A percentile compares a stretch with the other conserved stretches of the same genome.
Evolutionary conservation across 2,329 filamentous ascomycete genomes (phyloP).

Genomic region (Fusarium algeriense): DNA sequence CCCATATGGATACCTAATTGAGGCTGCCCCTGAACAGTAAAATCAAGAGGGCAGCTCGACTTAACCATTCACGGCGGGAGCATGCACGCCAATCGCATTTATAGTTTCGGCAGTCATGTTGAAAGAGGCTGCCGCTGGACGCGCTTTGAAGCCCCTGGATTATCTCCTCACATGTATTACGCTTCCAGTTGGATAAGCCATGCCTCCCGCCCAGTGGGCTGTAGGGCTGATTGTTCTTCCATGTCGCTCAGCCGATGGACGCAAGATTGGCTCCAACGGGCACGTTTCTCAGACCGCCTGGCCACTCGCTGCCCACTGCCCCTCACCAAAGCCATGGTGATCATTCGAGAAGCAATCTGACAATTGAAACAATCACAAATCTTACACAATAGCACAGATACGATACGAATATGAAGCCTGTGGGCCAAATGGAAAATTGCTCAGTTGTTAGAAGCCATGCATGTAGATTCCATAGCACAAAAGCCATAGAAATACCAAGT

Average conservation of each 20-base stretch:
- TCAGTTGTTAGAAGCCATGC: conserved; percentile 42
- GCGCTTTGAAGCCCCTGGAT: background rate
- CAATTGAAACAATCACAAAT: conserved; percentile 13
- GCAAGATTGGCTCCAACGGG: conserved; percentile 21
- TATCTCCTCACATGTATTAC: background rate
- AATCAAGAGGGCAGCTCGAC: background rate
- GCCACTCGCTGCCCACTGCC: conserved; percentile 20
- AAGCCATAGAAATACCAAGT: conserved; percentile 41
- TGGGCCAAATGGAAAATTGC: conserved; percentile 36
- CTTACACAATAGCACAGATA: background rate
- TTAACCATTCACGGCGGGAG: conserved; percentile 4
- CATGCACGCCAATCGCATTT: background rate
- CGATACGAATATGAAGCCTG: conserved; percentile 11
- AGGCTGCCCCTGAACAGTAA: conserved; percentile 22
- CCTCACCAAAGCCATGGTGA: conserved; percentile 17
- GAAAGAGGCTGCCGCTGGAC: background rate
- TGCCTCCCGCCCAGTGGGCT: conserved; percentile 19
- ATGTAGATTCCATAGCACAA: conserved; percentile 37
- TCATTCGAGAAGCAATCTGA: conserved; percentile 6
- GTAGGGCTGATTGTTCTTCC: conserved; percentile 41
- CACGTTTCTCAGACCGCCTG: conserved; percentile 33
- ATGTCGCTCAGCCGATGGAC: background rate
- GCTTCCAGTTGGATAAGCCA: background rate
- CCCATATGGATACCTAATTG: conserved; percentile 3
- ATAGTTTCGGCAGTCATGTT: background rate